Percentiles rank a stretch among this genome's conserved stretches.
These are phyloP conservation scores for Vaccinium myrtillus DNA, from an alignment of 148 eudicot genomes.

Conservation along the genomic window DNA sequence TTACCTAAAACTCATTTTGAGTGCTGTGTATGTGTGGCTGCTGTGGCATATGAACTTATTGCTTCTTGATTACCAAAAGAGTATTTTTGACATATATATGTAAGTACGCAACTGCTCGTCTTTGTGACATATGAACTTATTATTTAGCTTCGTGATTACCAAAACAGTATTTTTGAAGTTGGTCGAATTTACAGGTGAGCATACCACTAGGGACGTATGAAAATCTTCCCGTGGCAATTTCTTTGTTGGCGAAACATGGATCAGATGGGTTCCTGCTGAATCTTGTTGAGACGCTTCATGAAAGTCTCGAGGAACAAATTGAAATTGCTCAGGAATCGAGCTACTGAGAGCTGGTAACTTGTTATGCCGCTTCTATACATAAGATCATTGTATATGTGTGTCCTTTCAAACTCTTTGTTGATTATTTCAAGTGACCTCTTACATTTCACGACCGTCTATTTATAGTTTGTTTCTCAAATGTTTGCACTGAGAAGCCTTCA, in stretches of 20 bases:
- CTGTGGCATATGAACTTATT: neutral
- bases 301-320: conserved; percentile 44
- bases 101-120: no score
- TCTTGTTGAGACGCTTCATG: conserved; percentile 50
- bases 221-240: conserved; percentile 70
- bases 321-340: conserved; percentile 26
- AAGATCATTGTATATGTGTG: neutral
- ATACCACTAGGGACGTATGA: conserved; percentile 73
- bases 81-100: neutral
- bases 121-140: neutral
- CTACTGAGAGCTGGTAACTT: conserved; percentile 14
- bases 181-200: conserved; percentile 52
- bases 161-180: neutral
- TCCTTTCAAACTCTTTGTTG: no score
- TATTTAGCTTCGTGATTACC: neutral
- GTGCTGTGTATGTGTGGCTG: neutral
- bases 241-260: conserved; percentile 80
- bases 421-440: no score
- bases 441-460: no score
- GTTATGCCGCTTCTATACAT: neutral
- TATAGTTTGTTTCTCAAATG: no score
- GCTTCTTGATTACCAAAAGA: neutral
- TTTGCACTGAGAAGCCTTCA: no score
- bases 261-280: conserved; percentile 72
- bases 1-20: neutral